These are phyloP conservation scores for Citrus sinensis DNA, from an alignment of 345 rosid species.

Conservation along the genomic window DVS_A1.0 CM039164.1:1127001-1127500, in stretches of 20 bases:
- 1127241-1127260: conserved; percentile 89
- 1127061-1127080: background rate
- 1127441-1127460: background rate
- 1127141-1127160: background rate
- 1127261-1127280: conserved; percentile 91
- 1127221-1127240: conserved; percentile 47
- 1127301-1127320: background rate
- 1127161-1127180: background rate
- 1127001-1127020: conserved; percentile 53
- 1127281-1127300: conserved; percentile 22
- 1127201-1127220: conserved; percentile 19
- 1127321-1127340: background rate
- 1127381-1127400: background rate
- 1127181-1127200: background rate
- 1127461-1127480: background rate
- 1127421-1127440: too few relatives aligned
- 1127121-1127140: background rate
- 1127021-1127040: background rate
- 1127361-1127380: background rate
- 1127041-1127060: background rate
- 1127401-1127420: too few relatives aligned
- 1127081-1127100: background rate
- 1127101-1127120: background rate
- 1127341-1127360: background rate
- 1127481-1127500: background rate